Base-by-base conservation (phyloP, 208 protist genomes). In the Leishmania tropica region DNA sequence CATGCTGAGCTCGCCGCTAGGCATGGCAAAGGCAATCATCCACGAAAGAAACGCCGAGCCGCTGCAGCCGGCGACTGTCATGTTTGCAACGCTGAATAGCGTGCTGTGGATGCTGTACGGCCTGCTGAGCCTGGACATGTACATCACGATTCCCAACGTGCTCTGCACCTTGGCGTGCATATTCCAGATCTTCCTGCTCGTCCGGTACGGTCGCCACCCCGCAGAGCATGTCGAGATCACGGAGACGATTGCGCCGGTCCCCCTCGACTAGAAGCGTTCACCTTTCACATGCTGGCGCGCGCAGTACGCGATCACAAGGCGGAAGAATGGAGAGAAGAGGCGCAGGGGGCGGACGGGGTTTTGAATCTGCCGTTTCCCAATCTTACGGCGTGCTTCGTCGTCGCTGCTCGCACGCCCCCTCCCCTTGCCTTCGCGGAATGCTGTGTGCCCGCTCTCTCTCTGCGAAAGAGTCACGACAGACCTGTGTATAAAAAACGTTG, bases 1-100 rank as follows among this genome's bases (percentile, higher is more conserved):
- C 71, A 95, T 95, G 91, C 83, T 95, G 13, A 90, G 88, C 75
- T 95, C 91, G 1, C 91, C 91, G 35, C 86, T 95, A 2, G 88
- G 80, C 11, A 87, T 88, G 89, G 86, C 83, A 28, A 85, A 81
- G 78, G 75, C 85, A 78, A 95, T 95, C 75, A 92, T 95, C 70
- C 83, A 80, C 51, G 84, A 87, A 64, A 89, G 88, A 67, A 95
- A 93, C 77, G 91, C 91, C 17, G 87, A 90, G 70, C 77, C 81
- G 5, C 85, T 95, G 76, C 86, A 90, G 79, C 91, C 91, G 1
- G 72, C 88, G 1, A 91, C 84, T 1, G 78, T 93, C 62, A 73
- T 79, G 21, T 89, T 93, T 56, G 91, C 83, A 21, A 89, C 86
- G 11, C 5, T 81, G 19, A 94, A 94, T 81, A 90, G 85, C 70